Base-by-base conservation (phyloP, 352 stramenopile species). In the Globisporangium radiosum region DNA sequence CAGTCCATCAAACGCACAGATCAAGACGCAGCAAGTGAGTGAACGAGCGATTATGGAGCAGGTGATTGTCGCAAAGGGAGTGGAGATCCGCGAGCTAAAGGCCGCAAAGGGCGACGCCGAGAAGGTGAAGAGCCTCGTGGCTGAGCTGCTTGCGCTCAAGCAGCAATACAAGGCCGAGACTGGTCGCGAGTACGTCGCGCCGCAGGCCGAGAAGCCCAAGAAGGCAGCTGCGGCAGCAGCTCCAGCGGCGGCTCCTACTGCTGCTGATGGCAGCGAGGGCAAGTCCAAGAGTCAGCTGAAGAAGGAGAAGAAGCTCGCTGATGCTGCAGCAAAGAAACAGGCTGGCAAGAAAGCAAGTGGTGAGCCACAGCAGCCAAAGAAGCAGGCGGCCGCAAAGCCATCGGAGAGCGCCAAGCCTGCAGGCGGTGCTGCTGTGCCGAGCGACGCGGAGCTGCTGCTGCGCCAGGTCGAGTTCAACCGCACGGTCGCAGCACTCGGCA, bases 271-370 rank as follows among this genome's bases (percentile, higher is more conserved):
- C 1, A 66, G 56, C 7, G 67, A 66, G 2, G 72, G 65, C 7
- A 93, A 90, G 63, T 92, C 82, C 54, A 94, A 94, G 77, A 94
- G 70, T 58, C 82, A 92, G 68, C 63, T 94, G 25, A 94, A 94
- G 67, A 92, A 94, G 67, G 81, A 94, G 64, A 94, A 92, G 72
- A 94, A 94, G 59, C 59, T 90, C 25, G 82, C 79, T 0, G 81
- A 92, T 52, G 63, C 63, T 14, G 58, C 57, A 3, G 55, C 60
- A 36, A 83, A 84, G 60, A 78, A 78, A 59, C 59, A 60, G 13
- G 63, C 66, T 19, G 50, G 47, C 45, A 64, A 81, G 59, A 69
- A 73, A 57, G 45, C 45, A 13, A 17, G 45, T 5, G n/a, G 13
- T n/a, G 43, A 56, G 47, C 72, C 78, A 60, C 40, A 44, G 40